These are phyloP conservation scores for Murraya koenigii DNA, from an alignment of 345 rosid genomes.

Conservation along the genomic window DNA sequence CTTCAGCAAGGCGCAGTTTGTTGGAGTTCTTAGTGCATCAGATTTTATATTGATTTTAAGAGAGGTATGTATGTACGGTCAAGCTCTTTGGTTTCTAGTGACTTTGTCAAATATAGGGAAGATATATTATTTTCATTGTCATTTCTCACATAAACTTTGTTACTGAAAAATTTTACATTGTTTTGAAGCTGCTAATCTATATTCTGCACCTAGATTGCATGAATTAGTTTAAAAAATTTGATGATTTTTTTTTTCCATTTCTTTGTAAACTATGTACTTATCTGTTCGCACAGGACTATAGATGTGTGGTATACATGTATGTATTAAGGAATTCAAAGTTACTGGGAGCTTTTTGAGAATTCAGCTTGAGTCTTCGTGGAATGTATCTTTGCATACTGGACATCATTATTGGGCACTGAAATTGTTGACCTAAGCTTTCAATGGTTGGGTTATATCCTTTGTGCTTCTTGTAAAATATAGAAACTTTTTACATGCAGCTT, in stretches of 20 bases:
- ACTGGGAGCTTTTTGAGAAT: background rate
- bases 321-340: background rate
- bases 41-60: conserved; percentile 71
- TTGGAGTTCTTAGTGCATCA: conserved; percentile 66
- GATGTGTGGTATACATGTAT: background rate
- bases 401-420: background rate
- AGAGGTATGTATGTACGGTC: conserved; percentile 45
- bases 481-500: conserved; percentile 45
- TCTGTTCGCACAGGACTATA: background rate
- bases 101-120: background rate
- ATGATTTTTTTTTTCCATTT: background rate
- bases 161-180: background rate
- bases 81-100: background rate
- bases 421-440: background rate
- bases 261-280: background rate
- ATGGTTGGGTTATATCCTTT: background rate
- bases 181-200: conserved; percentile 3
- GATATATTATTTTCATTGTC: background rate
- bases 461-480: background rate
- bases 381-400: background rate
- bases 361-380: background rate
- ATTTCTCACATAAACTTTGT: background rate
- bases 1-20: conserved; percentile 53
- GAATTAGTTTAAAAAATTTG: background rate
- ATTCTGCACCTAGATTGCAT: background rate